A percentile compares a stretch with the other conserved stretches of the same genome.
These are phyloP conservation scores for Cordyceps farinosa DNA, from an alignment of 2,329 filamentous ascomycete genomes.

Conservation along the genomic window DNA sequence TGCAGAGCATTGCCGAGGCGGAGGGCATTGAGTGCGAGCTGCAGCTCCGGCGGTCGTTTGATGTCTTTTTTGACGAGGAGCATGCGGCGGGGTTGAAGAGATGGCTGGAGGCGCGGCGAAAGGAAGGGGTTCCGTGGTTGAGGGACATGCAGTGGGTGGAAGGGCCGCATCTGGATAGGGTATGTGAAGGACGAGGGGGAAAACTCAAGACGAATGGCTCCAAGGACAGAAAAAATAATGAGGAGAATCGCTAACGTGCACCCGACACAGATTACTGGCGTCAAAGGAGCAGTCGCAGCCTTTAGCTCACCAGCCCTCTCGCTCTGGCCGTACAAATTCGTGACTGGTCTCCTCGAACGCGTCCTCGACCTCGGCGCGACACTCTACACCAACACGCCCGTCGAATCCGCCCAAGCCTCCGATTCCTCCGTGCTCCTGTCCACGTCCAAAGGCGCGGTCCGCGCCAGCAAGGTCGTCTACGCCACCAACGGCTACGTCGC, in stretches of 20 bases:
- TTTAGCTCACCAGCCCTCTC: slow-evolving; percentile 8
- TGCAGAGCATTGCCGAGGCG: slow-evolving; percentile 35
- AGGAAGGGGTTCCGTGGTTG: neutral
- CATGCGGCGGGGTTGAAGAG: slow-evolving; percentile 18
- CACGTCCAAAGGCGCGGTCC: slow-evolving; percentile 25
- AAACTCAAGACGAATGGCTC: too few species aligned
- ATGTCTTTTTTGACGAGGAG: slow-evolving; percentile 33
- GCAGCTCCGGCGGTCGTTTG: slow-evolving; percentile 36
- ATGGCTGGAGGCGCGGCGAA: neutral
- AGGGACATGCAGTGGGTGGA: neutral
- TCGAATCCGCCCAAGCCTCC: neutral
- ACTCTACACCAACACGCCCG: slow-evolving; percentile 15
- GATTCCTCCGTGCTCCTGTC: neutral
- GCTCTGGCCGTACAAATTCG: slow-evolving; percentile 13
- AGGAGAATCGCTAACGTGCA: too few species aligned
- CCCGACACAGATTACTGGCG: slow-evolving; percentile 1
- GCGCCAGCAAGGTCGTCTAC: slow-evolving; percentile 23
- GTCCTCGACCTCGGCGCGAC: neutral
- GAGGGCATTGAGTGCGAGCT: slow-evolving; percentile 44
- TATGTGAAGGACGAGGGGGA: neutral
- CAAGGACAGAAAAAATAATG: too few species aligned
- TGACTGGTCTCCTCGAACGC: neutral
- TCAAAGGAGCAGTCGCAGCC: slow-evolving; percentile 2
- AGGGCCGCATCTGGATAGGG: neutral
- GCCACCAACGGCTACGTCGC: slow-evolving; percentile 30